Conservation (phyloP, 2,329 filamentous ascomycete genomes). For the Verruconis gallopava region DNA sequence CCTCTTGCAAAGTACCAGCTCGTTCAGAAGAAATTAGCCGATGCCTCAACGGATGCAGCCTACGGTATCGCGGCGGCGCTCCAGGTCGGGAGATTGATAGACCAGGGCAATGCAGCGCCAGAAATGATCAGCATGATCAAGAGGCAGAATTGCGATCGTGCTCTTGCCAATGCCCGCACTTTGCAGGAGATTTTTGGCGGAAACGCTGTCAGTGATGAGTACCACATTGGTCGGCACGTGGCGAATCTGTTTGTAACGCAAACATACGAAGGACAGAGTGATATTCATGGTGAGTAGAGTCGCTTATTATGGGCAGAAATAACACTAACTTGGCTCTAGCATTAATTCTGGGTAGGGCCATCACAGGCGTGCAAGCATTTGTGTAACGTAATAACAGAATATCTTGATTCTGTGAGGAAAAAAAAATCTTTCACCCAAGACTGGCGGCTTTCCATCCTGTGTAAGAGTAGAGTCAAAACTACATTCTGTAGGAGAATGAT, state of each 20-base stretch:
- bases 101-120: slow-evolving; percentile 71
- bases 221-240: slow-evolving; percentile 86
- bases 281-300: slow-evolving; percentile 71
- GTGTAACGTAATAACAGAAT: no score
- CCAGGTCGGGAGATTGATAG: slow-evolving; percentile 87
- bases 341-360: slow-evolving; percentile 11
- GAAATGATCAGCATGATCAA: slow-evolving; percentile 98
- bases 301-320: not conserved
- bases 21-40: slow-evolving; percentile 92
- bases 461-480: no score
- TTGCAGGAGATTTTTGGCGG: slow-evolving; percentile 95
- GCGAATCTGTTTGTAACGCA: slow-evolving; percentile 95
- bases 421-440: no score
- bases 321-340: slow-evolving; percentile 8
- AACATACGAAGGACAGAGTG: slow-evolving; percentile 96
- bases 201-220: slow-evolving; percentile 97
- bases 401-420: slow-evolving; percentile 4
- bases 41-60: slow-evolving; percentile 80
- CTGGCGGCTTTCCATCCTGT: no score
- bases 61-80: slow-evolving; percentile 82
- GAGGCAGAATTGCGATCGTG: slow-evolving; percentile 90
- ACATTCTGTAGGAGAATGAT: no score
- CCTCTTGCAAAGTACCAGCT: slow-evolving; percentile 93
- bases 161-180: slow-evolving; percentile 62
- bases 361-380: slow-evolving; percentile 12